These are phyloP conservation scores for Erodium texanum DNA, from an alignment of 441 rosid genomes.

Conservation along the genomic window DNA sequence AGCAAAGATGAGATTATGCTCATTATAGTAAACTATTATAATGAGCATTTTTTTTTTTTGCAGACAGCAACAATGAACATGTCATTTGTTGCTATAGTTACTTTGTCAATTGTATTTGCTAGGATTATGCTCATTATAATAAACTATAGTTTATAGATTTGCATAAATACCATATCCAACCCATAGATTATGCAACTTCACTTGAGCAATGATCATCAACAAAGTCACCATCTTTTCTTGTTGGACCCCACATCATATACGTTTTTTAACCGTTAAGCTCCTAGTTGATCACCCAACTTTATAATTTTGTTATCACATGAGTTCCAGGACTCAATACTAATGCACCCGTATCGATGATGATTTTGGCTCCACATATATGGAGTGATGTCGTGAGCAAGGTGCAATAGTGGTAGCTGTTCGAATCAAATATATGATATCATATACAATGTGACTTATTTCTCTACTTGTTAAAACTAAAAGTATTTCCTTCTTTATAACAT, in stretches of 20 bases:
- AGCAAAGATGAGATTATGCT: not conserved
- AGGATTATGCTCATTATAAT: not conserved
- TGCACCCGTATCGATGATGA: not conserved
- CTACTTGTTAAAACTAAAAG: not conserved
- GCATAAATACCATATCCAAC: too few species aligned
- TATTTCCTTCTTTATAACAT: not conserved
- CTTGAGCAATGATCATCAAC: too few species aligned
- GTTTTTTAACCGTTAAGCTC: not conserved
- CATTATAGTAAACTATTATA: too few species aligned
- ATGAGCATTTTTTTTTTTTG: too few species aligned
- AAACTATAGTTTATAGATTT: too few species aligned
- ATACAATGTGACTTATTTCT: not conserved
- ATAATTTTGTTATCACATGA: not conserved
- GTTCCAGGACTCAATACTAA: not conserved
- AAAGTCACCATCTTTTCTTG: not conserved
- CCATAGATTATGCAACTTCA: too few species aligned
- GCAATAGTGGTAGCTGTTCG: constrained; percentile 2
- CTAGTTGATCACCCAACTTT: not conserved
- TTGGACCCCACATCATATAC: too few species aligned
- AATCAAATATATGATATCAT: not conserved
- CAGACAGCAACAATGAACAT: not conserved
- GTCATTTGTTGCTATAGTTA: not conserved
- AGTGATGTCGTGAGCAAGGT: not conserved
- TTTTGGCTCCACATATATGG: constrained; percentile 2
- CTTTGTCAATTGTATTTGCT: not conserved